phyloP scores from a whole-genome alignment of 495 filamentous ascomycete species.

The Cercophora samala region DNA sequence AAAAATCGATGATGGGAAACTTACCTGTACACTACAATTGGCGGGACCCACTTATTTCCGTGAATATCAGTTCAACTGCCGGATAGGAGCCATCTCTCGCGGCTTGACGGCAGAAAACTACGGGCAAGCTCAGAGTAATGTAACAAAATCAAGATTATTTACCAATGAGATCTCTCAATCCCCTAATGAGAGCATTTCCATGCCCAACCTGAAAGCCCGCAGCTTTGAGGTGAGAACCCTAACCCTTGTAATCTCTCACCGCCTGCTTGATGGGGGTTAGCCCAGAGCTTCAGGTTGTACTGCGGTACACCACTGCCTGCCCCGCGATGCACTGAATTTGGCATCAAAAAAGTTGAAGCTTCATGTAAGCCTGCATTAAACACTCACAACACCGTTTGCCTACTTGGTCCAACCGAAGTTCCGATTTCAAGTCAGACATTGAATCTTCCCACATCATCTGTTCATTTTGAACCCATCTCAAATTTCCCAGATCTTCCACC shows the following conservation, averaged over 20 bases:
- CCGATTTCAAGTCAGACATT: too few relatives aligned
- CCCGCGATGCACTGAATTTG: not conserved
- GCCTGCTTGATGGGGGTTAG: not conserved
- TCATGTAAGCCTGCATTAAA: not conserved
- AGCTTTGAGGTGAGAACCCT: not conserved
- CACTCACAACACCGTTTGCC: not conserved
- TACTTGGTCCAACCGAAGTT: not conserved
- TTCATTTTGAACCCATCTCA: not conserved
- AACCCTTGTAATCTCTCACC: not conserved
- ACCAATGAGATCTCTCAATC: not conserved
- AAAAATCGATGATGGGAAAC: conserved; percentile 12
- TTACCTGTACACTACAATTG: too few relatives aligned
- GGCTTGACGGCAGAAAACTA: too few relatives aligned
- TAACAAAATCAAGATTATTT: too few relatives aligned
- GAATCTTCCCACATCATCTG: not conserved
- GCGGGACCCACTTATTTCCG: not conserved
- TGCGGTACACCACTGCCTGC: not conserved
- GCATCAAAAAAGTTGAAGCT: not conserved
- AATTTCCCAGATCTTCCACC: not conserved
- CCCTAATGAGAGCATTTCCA: not conserved
- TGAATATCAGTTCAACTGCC: not conserved
- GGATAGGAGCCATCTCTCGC: too few relatives aligned
- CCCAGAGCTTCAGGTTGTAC: not conserved
- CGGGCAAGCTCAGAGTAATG: too few relatives aligned
- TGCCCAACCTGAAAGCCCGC: too few relatives aligned